These are phyloP conservation scores for Russula ochroleuca DNA, from an alignment of 768 basidiomycete genomes.

Conservation along the genomic window DNA sequence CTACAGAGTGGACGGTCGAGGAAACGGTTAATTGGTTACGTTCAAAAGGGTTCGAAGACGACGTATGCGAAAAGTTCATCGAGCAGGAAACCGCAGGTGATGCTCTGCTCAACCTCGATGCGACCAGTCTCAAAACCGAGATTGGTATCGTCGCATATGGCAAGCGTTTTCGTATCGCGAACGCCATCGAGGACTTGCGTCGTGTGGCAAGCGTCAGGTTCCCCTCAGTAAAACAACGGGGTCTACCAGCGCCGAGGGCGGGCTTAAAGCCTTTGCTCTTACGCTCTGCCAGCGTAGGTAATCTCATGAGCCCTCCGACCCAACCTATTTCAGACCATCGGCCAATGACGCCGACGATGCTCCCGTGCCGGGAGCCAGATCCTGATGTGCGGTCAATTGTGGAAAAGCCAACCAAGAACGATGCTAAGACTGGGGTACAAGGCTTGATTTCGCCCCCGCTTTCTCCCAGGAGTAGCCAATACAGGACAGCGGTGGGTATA, in stretches of 20 bases:
- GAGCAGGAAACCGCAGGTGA: slow-evolving; percentile 99
- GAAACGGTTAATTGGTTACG: slow-evolving; percentile 89
- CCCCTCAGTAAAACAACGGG: slow-evolving; percentile 33
- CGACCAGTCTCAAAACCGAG: slow-evolving; percentile 84
- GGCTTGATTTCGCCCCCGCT: slow-evolving; percentile 28
- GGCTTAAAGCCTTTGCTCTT: slow-evolving; percentile 21
- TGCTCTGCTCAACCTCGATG: slow-evolving; percentile 89
- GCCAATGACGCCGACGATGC: slow-evolving; percentile 1
- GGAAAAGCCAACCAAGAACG: slow-evolving; percentile 10
- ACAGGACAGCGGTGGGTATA: background rate
- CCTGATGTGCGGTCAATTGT: slow-evolving; percentile 13
- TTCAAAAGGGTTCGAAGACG: slow-evolving; percentile 77
- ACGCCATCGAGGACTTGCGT: slow-evolving; percentile 85
- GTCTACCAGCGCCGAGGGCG: slow-evolving; percentile 23
- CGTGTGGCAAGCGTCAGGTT: slow-evolving; percentile 60
- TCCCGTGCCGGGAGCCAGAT: slow-evolving; percentile 12
- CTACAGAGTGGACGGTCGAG: slow-evolving; percentile 79
- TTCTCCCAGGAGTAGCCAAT: slow-evolving; percentile 1
- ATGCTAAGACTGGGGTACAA: slow-evolving; percentile 31
- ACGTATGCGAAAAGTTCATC: slow-evolving; percentile 79
- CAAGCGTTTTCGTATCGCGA: slow-evolving; percentile 87
- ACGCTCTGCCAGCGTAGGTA: slow-evolving; percentile 29
- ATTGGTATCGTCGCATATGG: slow-evolving; percentile 93
- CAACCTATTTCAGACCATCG: slow-evolving; percentile 26
- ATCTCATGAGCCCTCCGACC: slow-evolving; percentile 30